A percentile compares a stretch with the other conserved stretches of the same genome.
phyloP scores from a whole-genome alignment of 306 rosid species.

The Corylus heterophylla region DNA sequence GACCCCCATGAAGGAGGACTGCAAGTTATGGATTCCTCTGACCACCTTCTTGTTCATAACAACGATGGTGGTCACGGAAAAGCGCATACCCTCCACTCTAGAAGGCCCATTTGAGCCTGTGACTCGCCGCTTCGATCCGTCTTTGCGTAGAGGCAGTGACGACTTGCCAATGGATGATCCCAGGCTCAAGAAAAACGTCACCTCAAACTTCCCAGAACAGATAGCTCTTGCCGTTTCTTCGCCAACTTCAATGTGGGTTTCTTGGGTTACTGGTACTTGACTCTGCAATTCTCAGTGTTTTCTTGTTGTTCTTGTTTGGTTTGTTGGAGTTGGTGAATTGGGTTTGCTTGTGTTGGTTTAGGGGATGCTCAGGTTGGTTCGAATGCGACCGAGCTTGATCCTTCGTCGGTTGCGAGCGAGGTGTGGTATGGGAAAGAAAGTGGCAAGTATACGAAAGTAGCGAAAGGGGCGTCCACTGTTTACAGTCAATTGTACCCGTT shows the following conservation, averaged over 20 bases:
- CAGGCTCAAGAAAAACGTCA: slow-evolving; percentile 72
- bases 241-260: slow-evolving; percentile 79
- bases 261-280: slow-evolving; percentile 85
- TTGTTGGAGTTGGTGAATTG: slow-evolving; percentile 17
- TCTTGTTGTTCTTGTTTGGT: not conserved
- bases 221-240: slow-evolving; percentile 80
- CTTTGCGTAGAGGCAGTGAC: slow-evolving; percentile 67
- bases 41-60: slow-evolving; percentile 28
- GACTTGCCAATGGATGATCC: slow-evolving; percentile 91
- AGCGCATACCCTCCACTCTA: slow-evolving; percentile 66
- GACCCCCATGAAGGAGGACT: slow-evolving; percentile 31
- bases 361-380: slow-evolving; percentile 87
- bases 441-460: slow-evolving; percentile 53
- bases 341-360: slow-evolving; percentile 40
- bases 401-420: slow-evolving; percentile 63
- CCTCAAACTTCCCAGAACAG: slow-evolving; percentile 76
- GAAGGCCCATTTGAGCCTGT: slow-evolving; percentile 84
- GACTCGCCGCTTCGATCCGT: slow-evolving; percentile 66
- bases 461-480: slow-evolving; percentile 61
- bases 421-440: slow-evolving; percentile 79
- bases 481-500: slow-evolving; percentile 86
- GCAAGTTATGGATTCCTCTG: slow-evolving; percentile 30
- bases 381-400: slow-evolving; percentile 68
- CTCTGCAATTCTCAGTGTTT: slow-evolving; percentile 13
- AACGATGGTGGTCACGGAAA: slow-evolving; percentile 34